These are phyloP conservation scores for Pseudogymnoascus sp. DNA, from an alignment of 2,329 filamentous ascomycete species.

Conservation along the genomic window DNA sequence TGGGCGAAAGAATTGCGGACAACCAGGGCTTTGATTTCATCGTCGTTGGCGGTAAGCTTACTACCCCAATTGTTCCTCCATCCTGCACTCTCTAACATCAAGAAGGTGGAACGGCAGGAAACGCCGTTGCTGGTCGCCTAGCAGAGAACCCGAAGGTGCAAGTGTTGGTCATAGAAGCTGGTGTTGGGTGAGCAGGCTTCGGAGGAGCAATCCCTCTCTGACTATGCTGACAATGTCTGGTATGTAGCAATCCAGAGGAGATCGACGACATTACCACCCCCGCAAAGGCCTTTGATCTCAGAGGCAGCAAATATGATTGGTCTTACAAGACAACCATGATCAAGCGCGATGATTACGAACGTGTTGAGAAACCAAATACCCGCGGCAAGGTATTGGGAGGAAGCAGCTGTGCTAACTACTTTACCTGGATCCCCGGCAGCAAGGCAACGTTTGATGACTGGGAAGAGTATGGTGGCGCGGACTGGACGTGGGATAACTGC, in stretches of 20 bases:
- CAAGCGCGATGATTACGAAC: constrained; percentile 49
- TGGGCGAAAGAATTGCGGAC: neutral
- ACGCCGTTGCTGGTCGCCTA: constrained; percentile 42
- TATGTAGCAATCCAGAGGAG: constrained; percentile 36
- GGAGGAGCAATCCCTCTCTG: constrained; percentile 49
- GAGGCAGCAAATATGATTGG: constrained; percentile 51
- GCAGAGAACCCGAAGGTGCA: constrained; percentile 42
- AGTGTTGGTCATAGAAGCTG: constrained; percentile 42
- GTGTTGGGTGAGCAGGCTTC: constrained; percentile 26
- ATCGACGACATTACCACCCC: constrained; percentile 47
- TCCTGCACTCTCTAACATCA: neutral
- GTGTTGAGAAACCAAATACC: constrained; percentile 55
- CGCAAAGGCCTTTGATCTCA: constrained; percentile 43
- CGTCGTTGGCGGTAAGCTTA: constrained; percentile 22
- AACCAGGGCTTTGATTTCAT: constrained; percentile 23
- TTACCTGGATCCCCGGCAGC: constrained; percentile 53
- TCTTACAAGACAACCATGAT: constrained; percentile 54
- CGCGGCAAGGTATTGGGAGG: constrained; percentile 33
- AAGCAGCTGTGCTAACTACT: constrained; percentile 56
- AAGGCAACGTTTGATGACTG: constrained; percentile 47
- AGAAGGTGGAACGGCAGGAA: constrained; percentile 38
- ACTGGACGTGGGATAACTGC: constrained; percentile 49
- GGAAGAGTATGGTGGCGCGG: constrained; percentile 36
- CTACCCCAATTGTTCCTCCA: neutral
- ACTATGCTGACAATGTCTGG: neutral